phyloP scores from a whole-genome alignment of 305 asterid species.

The Euphrasia arctica region DNA sequence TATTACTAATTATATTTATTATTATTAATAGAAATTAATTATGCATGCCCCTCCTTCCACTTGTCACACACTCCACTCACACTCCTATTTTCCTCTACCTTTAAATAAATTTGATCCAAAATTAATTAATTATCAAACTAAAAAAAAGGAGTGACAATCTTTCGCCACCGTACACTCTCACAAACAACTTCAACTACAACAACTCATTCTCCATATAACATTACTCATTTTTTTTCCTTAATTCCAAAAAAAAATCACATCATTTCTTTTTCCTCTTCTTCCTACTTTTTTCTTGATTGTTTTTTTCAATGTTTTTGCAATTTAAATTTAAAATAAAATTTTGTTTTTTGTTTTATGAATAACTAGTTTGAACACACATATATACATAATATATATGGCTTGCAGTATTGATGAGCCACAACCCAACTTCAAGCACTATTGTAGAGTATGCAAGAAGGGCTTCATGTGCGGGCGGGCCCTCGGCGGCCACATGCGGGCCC shows the following conservation, averaged over 20 bases:
- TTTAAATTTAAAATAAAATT: neutral
- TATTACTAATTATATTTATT: neutral
- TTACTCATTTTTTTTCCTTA: neutral
- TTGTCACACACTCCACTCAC: conserved; percentile 52
- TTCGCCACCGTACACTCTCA: conserved; percentile 43
- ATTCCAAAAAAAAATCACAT: neutral
- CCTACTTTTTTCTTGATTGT: neutral
- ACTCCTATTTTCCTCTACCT: conserved; percentile 54
- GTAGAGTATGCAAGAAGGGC: conserved; percentile 92
- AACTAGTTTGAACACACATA: too few relatives aligned
- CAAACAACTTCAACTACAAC: conserved; percentile 55
- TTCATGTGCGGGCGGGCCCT: conserved; percentile 93
- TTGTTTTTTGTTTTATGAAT: neutral
- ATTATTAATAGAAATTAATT: too few relatives aligned
- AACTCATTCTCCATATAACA: conserved; percentile 32
- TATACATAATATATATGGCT: conserved; percentile 41
- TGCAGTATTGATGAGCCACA: conserved; percentile 49
- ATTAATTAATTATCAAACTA: conserved; percentile 58
- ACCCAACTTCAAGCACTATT: conserved; percentile 71
- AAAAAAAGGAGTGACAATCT: conserved; percentile 50
- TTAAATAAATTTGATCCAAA: conserved; percentile 21
- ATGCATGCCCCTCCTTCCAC: conserved; percentile 47
- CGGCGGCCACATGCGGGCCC: conserved; percentile 99
- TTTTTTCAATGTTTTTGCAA: neutral
- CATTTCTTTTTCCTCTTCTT: neutral